Conservation (phyloP, 495 filamentous ascomycete genomes). For the Daldinia loculata region DNA sequence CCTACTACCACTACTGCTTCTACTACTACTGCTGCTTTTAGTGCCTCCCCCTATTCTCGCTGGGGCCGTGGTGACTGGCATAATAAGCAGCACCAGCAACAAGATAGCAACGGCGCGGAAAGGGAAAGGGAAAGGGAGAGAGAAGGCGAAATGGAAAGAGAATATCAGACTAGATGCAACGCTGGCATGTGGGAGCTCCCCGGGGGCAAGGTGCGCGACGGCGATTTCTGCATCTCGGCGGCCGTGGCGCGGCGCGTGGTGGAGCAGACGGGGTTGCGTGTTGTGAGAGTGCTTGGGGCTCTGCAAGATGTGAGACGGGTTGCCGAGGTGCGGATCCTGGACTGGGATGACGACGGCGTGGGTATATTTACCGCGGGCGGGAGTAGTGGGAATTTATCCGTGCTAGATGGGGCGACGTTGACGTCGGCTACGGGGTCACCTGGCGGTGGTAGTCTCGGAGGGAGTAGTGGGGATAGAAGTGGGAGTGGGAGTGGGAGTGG, state of each 20-base stretch:
- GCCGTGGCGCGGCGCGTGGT: slow-evolving; percentile 36
- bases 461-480: background rate
- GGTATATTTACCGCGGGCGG: slow-evolving; percentile 21
- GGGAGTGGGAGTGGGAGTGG: background rate
- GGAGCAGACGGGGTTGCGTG: slow-evolving; percentile 36
- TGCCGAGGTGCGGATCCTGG: slow-evolving; percentile 31
- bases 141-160: background rate
- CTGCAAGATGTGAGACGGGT: slow-evolving; percentile 35
- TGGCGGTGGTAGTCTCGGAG: background rate
- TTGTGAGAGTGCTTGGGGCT: slow-evolving; percentile 36
- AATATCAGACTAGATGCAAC: background rate
- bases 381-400: background rate
- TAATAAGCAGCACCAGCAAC: background rate
- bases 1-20: too few species aligned
- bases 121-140: background rate
- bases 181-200: slow-evolving; percentile 40
- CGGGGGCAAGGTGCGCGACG: slow-evolving; percentile 37
- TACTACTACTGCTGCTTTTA: background rate
- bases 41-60: background rate
- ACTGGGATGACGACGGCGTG: slow-evolving; percentile 40
- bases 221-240: slow-evolving; percentile 42
- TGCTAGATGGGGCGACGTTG: slow-evolving; percentile 32
- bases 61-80: background rate
- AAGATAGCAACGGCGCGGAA: background rate
- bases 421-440: slow-evolving; percentile 11